Conservation (phyloP, 371 early-diverging fungal genomes). For the Mucor mucedo region DNA sequence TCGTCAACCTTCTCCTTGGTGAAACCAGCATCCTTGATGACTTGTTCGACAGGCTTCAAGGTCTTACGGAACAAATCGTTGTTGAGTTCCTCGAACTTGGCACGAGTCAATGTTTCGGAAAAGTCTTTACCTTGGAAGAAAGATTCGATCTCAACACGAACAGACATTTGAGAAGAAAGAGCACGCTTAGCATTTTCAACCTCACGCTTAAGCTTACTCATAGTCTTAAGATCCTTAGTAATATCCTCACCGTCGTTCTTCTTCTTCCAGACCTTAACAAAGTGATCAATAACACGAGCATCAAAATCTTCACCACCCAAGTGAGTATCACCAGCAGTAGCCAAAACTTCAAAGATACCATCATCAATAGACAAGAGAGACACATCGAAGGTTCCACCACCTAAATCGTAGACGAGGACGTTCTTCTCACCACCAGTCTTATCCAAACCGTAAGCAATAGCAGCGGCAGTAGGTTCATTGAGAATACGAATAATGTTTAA, state of each 20-base stretch:
- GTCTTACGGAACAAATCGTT: slow-evolving; percentile 93
- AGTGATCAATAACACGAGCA: slow-evolving; percentile 83
- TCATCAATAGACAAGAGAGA: slow-evolving; percentile 88
- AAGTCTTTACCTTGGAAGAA: slow-evolving; percentile 98
- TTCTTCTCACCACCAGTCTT: slow-evolving; percentile 73
- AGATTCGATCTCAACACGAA: slow-evolving; percentile 80
- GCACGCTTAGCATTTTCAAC: slow-evolving; percentile 91
- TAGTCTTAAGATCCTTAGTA: slow-evolving; percentile 75
- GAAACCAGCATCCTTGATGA: slow-evolving; percentile 95
- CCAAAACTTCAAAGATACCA: slow-evolving; percentile 86
- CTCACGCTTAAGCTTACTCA: slow-evolving; percentile 88
- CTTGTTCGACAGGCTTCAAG: slow-evolving; percentile 96
- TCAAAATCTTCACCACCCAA: slow-evolving; percentile 97
- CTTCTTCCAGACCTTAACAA: slow-evolving; percentile 77
- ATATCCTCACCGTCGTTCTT: slow-evolving; percentile 74
- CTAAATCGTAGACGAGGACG: slow-evolving; percentile 91
- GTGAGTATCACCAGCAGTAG: slow-evolving; percentile 93
- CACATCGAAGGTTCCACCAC: slow-evolving; percentile 97
- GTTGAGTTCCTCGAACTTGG: slow-evolving; percentile 95
- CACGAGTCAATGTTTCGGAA: slow-evolving; percentile 94
- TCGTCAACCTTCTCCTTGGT: slow-evolving; percentile 90
- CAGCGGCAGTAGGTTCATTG: slow-evolving; percentile 98
- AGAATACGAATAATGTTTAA: slow-evolving; percentile 94
- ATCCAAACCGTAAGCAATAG: slow-evolving; percentile 95
- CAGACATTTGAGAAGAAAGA: slow-evolving; percentile 84